Evolutionary conservation across 441 rosid genomes (phyloP), one percentile per base, ranked within the genome.

Genomic region (Populus hybrid): DNA sequence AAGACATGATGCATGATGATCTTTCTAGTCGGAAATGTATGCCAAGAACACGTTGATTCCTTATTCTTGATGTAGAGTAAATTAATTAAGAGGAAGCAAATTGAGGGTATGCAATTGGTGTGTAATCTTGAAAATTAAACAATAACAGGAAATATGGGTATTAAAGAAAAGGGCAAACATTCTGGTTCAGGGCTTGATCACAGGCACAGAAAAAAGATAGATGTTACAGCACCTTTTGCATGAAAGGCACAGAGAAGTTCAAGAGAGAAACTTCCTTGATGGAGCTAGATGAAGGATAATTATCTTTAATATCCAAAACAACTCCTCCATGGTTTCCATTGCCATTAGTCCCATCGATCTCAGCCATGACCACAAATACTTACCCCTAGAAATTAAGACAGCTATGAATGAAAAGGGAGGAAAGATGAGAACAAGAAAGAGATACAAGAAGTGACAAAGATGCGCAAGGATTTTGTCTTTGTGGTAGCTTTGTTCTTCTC

Each of bases 201-300:
- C 30, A 28, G 30, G 30, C 34, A 34, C 28, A 8, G 42, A 26
- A 8, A 72, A 10, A 16, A 64, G 28, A 8, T 11, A 40, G 4
- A 30, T 16, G 21, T 21, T n/a, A 42, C 68, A 5, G 8, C 74
- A 90, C 97, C 93, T 93, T 94, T 71, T 94, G 98, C 40, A 91
- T 42, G 90, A 94, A 89, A 82, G 90, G 85, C 3, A 93, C 88
- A 79, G 91, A 90, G 85, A 89, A 18, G 7, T 82, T 63, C 74
- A 85, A 75, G 75, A 70, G 66, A 10, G 88, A 80, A 28, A 85
- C 91, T 81, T 82, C 83, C 23, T 64, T 83, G 32, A 26, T 8
- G 23, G 24, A 5, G 32, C 80, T 71, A 26, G 68, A 69, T 16
- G 80, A 64, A 65, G 74, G 75, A 76, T 77, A 74, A 57, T 26